Evolutionary conservation across 441 rosid genomes (phyloP), one percentile per base, ranked within the genome.

Genomic region (Euphorbia celastroides): DNA sequence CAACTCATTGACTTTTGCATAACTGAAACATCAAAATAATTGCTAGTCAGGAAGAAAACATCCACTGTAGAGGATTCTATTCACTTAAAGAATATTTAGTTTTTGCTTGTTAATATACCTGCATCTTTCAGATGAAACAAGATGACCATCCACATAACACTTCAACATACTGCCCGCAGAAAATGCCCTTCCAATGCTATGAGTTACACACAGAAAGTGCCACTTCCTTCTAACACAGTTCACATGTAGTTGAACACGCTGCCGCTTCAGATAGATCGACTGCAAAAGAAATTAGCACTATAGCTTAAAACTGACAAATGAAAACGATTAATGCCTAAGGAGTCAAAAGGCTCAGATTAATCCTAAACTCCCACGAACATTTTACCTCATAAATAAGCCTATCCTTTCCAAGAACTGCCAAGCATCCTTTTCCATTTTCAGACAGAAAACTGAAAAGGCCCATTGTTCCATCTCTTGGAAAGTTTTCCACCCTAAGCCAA

Each of bases 101-200:
- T 62, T 27, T 48, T 20, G 6, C 57, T 54, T 52, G 57, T 41
- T 60, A 66, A 44, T 19, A 57, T 41, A 70, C 99, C 99, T 95
- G 99, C 99, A 95, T 95, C 88, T 90, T 79, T 92, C 98, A 62
- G 99, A 95, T 73, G 96, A 89, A 52, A 89, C 87, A 68, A 90
- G 92, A 67, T 75, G 86, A 66, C 98, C 97, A 78, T 95, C 93
- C 50, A 95, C 77, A 72, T 85, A 95, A 81, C 96, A 95, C 80
- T 83, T 84, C 76, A 95, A 72, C 68, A 85, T 74, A 80, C 99
- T 95, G 71, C 98, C 98, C 62, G 97, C 99, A 72, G 98, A 95
- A 81, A 95, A 95, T 36, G 98, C 82, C 84, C 99, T 88, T 75
- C 99, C 96, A 64, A 95, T 84, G 68, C 88, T 87, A 70, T 95